Conservation (phyloP, 345 rosid species). For the Gossypium turneri region DNA sequence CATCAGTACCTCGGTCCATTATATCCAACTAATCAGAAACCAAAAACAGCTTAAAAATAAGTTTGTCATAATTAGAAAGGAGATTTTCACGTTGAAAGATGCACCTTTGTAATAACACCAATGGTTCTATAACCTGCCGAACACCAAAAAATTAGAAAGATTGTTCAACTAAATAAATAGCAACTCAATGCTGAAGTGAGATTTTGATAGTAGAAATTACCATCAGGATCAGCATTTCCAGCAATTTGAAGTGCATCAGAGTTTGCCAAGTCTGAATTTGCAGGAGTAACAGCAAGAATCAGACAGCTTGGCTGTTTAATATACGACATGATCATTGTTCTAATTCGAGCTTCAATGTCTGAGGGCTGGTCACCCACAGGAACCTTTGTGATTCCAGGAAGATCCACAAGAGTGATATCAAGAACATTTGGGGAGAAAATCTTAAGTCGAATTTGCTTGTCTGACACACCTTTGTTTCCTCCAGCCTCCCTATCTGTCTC, state of each 20-base stretch:
- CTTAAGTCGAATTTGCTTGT: conserved; percentile 79
- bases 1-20: conserved; percentile 99
- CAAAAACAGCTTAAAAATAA: conserved; percentile 1
- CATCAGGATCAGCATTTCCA: conserved; percentile 90
- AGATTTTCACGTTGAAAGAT: neutral
- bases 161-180: neutral
- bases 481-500: conserved; percentile 87
- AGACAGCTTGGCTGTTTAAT: conserved; percentile 79
- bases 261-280: conserved; percentile 93
- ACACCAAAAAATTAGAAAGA: conserved; percentile 9
- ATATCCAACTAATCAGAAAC: conserved; percentile 56
- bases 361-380: conserved; percentile 96
- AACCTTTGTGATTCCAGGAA: conserved; percentile 93
- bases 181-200: neutral
- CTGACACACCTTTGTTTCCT: conserved; percentile 84
- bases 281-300: conserved; percentile 85
- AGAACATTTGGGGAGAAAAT: conserved; percentile 90
- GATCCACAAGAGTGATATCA: conserved; percentile 88
- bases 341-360: conserved; percentile 86
- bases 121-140: conserved; percentile 76
- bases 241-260: conserved; percentile 96
- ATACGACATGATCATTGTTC: conserved; percentile 93
- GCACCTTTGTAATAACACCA: conserved; percentile 87
- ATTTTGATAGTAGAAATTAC: conserved; percentile 30
- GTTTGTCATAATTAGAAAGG: conserved; percentile 2